Base-by-base conservation (phyloP, 805 yeast genomes). In the Saccharomycopsis sp. region DNA sequence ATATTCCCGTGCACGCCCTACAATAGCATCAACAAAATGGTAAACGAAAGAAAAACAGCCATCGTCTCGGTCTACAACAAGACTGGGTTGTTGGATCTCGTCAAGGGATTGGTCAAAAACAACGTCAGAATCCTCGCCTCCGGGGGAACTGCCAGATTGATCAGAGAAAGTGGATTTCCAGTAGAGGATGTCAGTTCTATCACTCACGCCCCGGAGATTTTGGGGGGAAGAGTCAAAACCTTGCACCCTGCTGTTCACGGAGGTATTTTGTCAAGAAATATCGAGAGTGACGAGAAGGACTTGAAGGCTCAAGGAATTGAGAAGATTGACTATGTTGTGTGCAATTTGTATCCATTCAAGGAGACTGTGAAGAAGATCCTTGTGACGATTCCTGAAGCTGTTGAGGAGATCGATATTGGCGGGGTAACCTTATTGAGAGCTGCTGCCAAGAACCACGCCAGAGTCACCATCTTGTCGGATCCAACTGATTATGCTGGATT, bases 201-300 rank as follows among this genome's bases (percentile, higher is more conserved):
- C 72, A 94, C 99, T 42, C 97, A 94, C 70, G 98, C 98, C 47
- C 99, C 99, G 56, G 99, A 94, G 75, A 94, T 94, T 97, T 80
- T 94, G 66, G 97, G 97, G 63, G 99, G 99, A 64, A 84, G 99
- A 76, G 99, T 94, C 67, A 94, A 94, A 79, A 94, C 99, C 61
- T 80, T 94, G 68, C 99, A 94, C 73, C 99, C 99, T 47, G 99
- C 98, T 34, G 97, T 94, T 62, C 99, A 94, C 73, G 99, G 97
- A 68, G 96, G 96, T 70, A 94, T 94, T 68, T 81, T 94, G 66
- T 98, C 99, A 56, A 85, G 98, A 78, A 83, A 94, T 76, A 81
- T 90, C 72, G 96, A 88, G 67, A 78, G 87, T 64, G 99, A 94
- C 75, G 96, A 91, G 75, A 76, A 83, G 67, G 99, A 94, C 72